Percentiles rank a stretch among this genome's conserved stretches.
Conservation (phyloP, 2,329 filamentous ascomycete genomes). For the Aspergillus quadricinctus region DNA sequence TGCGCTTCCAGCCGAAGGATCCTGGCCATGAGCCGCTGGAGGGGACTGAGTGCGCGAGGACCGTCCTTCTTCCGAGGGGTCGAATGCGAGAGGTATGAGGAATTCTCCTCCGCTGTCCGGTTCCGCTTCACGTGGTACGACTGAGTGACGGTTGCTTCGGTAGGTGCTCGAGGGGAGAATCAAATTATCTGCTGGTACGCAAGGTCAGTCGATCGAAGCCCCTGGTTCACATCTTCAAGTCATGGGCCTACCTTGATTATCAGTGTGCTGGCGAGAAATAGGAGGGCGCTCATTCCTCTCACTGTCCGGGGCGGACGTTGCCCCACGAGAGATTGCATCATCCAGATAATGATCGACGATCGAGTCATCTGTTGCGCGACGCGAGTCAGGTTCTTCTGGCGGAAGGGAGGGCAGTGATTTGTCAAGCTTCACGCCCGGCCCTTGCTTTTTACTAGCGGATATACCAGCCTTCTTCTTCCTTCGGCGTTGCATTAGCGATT, state of each 20-base stretch:
- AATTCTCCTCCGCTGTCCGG: slow-evolving; percentile 62
- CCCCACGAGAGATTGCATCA: slow-evolving; percentile 18
- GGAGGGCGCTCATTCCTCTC: slow-evolving; percentile 22
- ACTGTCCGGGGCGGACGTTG: slow-evolving; percentile 19
- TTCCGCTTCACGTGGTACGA: slow-evolving; percentile 55
- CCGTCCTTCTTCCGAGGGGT: slow-evolving; percentile 60
- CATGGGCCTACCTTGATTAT: slow-evolving; percentile 28
- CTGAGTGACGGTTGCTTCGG: slow-evolving; percentile 70
- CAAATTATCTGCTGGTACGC: slow-evolving; percentile 49
- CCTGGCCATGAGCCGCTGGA: slow-evolving; percentile 15
- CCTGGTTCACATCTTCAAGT: not conserved
- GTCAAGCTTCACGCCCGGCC: slow-evolving; percentile 63
- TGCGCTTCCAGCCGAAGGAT: slow-evolving; percentile 44
- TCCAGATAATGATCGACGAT: slow-evolving; percentile 62
- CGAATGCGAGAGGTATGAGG: slow-evolving; percentile 71
- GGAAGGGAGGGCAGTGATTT: slow-evolving; percentile 91
- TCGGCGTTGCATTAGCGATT: slow-evolving; percentile 88
- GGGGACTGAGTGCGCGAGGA: slow-evolving; percentile 49
- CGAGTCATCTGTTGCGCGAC: slow-evolving; percentile 52
- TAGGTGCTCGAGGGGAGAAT: slow-evolving; percentile 73
- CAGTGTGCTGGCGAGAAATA: slow-evolving; percentile 18
- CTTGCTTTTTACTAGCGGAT: slow-evolving; percentile 28
- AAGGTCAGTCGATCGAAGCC: slow-evolving; percentile 1
- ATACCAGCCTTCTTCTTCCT: slow-evolving; percentile 76
- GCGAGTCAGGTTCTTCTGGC: slow-evolving; percentile 62